Conservation (phyloP, 1,139 yeast genomes). For the Yamadazyma epiphylla region DNA sequence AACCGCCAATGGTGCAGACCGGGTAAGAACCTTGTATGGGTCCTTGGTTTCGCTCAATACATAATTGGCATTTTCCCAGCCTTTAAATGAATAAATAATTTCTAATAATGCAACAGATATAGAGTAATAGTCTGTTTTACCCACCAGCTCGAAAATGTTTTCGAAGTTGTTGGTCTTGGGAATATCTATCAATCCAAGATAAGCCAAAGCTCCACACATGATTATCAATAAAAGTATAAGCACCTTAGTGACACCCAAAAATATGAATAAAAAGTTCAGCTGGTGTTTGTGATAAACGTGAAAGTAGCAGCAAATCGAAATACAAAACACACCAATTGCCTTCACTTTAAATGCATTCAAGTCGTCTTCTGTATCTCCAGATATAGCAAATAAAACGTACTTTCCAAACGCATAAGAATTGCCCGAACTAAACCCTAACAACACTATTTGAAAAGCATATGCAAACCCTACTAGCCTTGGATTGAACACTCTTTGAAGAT, state of each 20-base stretch:
- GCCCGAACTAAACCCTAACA: constrained; percentile 49
- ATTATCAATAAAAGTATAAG: constrained; percentile 39
- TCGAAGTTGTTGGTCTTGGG: constrained; percentile 23
- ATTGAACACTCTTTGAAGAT: constrained; percentile 39
- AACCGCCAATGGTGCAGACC: constrained; percentile 73
- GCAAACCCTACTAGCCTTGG: constrained; percentile 38
- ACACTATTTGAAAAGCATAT: constrained; percentile 45
- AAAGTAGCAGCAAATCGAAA: constrained; percentile 36
- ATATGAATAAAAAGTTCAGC: constrained; percentile 41
- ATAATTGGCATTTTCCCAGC: constrained; percentile 44
- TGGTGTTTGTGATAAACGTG: constrained; percentile 37
- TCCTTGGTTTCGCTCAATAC: constrained; percentile 42
- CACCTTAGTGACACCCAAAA: constrained; percentile 42
- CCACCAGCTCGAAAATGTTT: constrained; percentile 18
- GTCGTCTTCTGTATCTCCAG: constrained; percentile 18
- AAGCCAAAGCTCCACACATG: constrained; percentile 29
- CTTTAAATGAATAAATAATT: constrained; percentile 25
- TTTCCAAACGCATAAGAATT: constrained; percentile 51
- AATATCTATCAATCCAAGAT: constrained; percentile 22
- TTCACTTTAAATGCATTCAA: constrained; percentile 27
- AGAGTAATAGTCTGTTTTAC: constrained; percentile 23
- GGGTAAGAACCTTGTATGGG: constrained; percentile 63
- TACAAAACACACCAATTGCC: constrained; percentile 42
- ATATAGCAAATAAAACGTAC: constrained; percentile 38
- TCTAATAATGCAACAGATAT: constrained; percentile 40